Conservation (phyloP, 2,329 filamentous ascomycete species). For the Pleurostoma richardsiae region DNA sequence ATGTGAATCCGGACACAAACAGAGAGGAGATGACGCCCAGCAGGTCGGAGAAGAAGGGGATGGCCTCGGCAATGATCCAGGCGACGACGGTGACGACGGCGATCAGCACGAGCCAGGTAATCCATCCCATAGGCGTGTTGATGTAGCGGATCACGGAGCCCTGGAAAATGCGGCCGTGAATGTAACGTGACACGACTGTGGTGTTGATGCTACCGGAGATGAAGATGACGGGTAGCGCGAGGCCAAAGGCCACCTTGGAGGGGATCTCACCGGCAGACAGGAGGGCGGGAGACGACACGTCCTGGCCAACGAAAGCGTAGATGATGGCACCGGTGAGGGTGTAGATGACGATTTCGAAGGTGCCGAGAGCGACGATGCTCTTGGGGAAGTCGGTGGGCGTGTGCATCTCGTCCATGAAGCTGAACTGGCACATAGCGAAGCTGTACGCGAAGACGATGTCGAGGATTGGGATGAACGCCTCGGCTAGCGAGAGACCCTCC, state of each 20-base stretch:
- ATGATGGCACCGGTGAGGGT: slow-evolving; percentile 61
- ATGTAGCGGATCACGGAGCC: slow-evolving; percentile 37
- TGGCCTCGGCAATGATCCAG: slow-evolving; percentile 67
- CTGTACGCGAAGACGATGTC: slow-evolving; percentile 72
- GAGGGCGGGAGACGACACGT: slow-evolving; percentile 62
- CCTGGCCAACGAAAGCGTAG: slow-evolving; percentile 62
- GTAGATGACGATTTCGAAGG: slow-evolving; percentile 60
- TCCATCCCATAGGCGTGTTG: slow-evolving; percentile 43
- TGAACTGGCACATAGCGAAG: slow-evolving; percentile 46
- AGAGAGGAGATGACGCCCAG: slow-evolving; percentile 49
- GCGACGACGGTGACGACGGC: slow-evolving; percentile 55
- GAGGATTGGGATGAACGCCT: slow-evolving; percentile 55
- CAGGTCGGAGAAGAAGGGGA: slow-evolving; percentile 68
- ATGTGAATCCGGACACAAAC: slow-evolving; percentile 43
- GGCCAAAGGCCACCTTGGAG: slow-evolving; percentile 63
- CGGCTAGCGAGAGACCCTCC: slow-evolving; percentile 39
- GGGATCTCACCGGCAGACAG: slow-evolving; percentile 55
- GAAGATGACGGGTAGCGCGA: slow-evolving; percentile 68
- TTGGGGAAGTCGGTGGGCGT: slow-evolving; percentile 40
- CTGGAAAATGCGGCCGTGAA: slow-evolving; percentile 39
- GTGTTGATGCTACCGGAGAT: slow-evolving; percentile 69
- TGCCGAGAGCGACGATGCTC: slow-evolving; percentile 57
- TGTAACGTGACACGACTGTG: slow-evolving; percentile 38
- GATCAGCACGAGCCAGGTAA: slow-evolving; percentile 52
- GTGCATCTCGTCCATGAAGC: slow-evolving; percentile 50